Evolutionary conservation across 192 early-diverging fungal genomes (phyloP).

Genomic region (Entomortierella chlamydospora): DNA sequence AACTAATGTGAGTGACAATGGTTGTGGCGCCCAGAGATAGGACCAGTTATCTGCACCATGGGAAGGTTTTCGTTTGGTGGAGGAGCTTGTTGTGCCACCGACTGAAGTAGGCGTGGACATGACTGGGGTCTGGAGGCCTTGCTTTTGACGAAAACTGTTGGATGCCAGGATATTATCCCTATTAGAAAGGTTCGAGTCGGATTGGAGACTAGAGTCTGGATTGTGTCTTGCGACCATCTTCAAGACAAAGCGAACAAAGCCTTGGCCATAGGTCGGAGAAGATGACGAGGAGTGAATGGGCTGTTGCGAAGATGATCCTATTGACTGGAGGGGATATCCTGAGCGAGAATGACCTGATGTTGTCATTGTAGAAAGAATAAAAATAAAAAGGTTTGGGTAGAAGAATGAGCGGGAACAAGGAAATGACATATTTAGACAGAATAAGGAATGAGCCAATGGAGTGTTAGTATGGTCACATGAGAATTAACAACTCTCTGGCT

Average conservation of each 20-base stretch:
- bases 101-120: background rate
- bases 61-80: background rate
- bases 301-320: background rate
- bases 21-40: background rate
- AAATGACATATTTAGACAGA: too few relatives aligned
- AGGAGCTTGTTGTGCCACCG: background rate
- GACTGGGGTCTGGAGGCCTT: background rate
- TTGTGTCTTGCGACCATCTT: background rate
- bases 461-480: too few relatives aligned
- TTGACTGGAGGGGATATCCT: too few relatives aligned
- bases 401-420: too few relatives aligned
- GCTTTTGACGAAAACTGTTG: background rate
- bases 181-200: background rate
- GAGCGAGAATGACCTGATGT: too few relatives aligned
- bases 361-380: too few relatives aligned
- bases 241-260: background rate
- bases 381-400: too few relatives aligned
- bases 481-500: too few relatives aligned
- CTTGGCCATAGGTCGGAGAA: conserved; percentile 1
- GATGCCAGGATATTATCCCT: background rate
- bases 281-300: background rate
- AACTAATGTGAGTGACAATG: background rate
- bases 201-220: background rate
- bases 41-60: background rate
- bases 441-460: too few relatives aligned